Base-by-base conservation (phyloP, 164 flowering plant genomes). In the Platanus orientalis region DNA sequence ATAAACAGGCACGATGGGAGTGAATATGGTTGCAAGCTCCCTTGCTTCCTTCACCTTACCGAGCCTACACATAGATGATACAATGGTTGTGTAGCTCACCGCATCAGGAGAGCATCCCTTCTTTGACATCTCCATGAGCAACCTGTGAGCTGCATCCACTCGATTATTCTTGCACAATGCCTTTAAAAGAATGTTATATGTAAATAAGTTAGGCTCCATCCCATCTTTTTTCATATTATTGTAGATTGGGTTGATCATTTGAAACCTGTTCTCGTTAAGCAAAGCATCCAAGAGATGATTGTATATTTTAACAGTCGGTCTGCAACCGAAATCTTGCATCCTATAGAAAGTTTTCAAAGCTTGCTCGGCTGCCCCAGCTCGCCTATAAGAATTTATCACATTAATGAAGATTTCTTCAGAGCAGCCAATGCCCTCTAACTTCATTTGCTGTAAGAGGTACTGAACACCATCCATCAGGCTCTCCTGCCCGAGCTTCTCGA, bases 401-500 rank as follows among this genome's bases (percentile, higher is more conserved):
- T 65, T 65, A 6, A 84, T 51, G 49, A 89, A 86, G 55, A 86
- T 27, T 24, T 85, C 87, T 60, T 86, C 95, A 5, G 81, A 75
- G 64, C 87, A 86, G 39, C 58, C 42, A 17, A 88, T 39, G 0
- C 91, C 90, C 21, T 89, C 92, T 27, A 86, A 64, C 54, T 83
- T 92, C 95, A 92, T 92, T 63, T 86, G 92, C 40, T 88, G 92
- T 48, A 92, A 61, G 32, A 92, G 79, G 64, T 92, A 92, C 48
- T 81, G 91, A 57, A 89, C 76, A 4, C 72, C 79, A 71, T 89
- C 92, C 58, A 83, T 68, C 47, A 82, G 81, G 20, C 73, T 53
- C 6, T 68, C 69, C 2, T 51, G n/a, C 10, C 85, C 89, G 44
- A 89, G 92, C 66, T 77, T 87, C 61, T 82, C 72, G 20, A 89